Evolutionary conservation across 2,329 filamentous ascomycete species (phyloP), one percentile per base, ranked within the genome.

Genomic region (Pseudogymnoascus sp.): DNA sequence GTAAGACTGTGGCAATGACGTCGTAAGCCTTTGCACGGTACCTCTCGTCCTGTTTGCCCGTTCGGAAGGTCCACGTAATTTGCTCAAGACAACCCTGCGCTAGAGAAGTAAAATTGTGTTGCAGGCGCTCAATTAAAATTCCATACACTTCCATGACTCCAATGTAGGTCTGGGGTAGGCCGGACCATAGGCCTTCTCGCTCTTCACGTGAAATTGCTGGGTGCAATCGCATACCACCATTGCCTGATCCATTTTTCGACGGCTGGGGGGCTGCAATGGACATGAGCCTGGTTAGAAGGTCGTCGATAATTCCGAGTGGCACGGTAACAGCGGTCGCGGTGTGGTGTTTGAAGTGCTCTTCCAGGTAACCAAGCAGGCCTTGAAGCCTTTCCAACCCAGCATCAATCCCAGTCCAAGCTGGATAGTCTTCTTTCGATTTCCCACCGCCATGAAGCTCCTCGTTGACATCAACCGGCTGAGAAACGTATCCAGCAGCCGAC

Each of bases 131-230:
- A 21, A 84, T 71, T 52, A 94, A 70, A 9, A 77, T 74, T 7
- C 79, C 73, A 21, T 90, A 74, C 1, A 96, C 74, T 21, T 82
- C 74, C 61, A 96, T 76, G n/a, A 84, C 82, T 12, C 88, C 85
- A 12, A 86, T 74, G 69, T 97, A 91, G 39, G 97, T 82, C 8
- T 82, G 79, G 4, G 92, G 89, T 9, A 97, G 79, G 15, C 84
- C 78, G 55, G 82, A 77, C 83, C 89, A 92, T 3, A 97, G 79
- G 48, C 87, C 84, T 60, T 96, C 90, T 64, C 87, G 87, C 74
- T 97, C 93, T 59, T 95, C 89, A 64, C 88, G 84, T 33, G 86
- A 82, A 65, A 94, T 84, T 65, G 90, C 87, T 6, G 86, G 79
- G 67, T 92, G 92, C 63, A 86, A 79, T 64, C 87, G 83, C 27